Evolutionary conservation across 2,329 filamentous ascomycete genomes (phyloP).

Genomic region (Emydomyces testavorans): DNA sequence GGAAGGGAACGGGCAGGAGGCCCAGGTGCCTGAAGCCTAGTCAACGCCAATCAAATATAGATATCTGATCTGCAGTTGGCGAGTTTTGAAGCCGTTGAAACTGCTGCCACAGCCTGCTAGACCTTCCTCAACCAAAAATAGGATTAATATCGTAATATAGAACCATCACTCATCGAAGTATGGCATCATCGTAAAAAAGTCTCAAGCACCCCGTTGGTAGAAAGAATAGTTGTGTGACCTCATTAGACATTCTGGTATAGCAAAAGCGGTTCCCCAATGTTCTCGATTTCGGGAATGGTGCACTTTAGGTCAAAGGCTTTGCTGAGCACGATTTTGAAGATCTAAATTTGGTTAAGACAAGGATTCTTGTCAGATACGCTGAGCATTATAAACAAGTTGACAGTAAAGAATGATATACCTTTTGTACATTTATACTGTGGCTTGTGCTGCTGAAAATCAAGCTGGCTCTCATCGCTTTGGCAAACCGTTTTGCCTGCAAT

Average conservation of each 20-base stretch:
- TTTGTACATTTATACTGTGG: slow-evolving; percentile 99
- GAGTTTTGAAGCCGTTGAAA: background rate
- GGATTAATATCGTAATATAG: slow-evolving; percentile 12
- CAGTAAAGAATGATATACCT: slow-evolving; percentile 46
- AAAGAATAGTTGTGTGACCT: background rate
- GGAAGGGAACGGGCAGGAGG: background rate
- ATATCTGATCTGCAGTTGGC: background rate
- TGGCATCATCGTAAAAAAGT: slow-evolving; percentile 6
- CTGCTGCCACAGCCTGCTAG: background rate
- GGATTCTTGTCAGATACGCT: background rate
- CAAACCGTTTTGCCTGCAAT: slow-evolving; percentile 74
- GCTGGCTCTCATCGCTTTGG: slow-evolving; percentile 94
- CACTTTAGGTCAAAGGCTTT: slow-evolving; percentile 98
- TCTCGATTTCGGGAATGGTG: slow-evolving; percentile 97
- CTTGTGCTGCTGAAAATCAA: slow-evolving; percentile 98
- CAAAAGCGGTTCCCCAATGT: slow-evolving; percentile 87
- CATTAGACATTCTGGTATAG: slow-evolving; percentile 48
- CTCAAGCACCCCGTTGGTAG: background rate
- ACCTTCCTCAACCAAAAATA: background rate
- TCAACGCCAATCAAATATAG: background rate
- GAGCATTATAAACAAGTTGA: background rate
- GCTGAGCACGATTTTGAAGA: slow-evolving; percentile 98
- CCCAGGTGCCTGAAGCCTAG: background rate
- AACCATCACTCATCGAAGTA: slow-evolving; percentile 12
- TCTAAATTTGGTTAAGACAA: slow-evolving; percentile 46